These are phyloP conservation scores for Eucalyptus marginata DNA, from an alignment of 345 rosid genomes.

Conservation along the genomic window DNA sequence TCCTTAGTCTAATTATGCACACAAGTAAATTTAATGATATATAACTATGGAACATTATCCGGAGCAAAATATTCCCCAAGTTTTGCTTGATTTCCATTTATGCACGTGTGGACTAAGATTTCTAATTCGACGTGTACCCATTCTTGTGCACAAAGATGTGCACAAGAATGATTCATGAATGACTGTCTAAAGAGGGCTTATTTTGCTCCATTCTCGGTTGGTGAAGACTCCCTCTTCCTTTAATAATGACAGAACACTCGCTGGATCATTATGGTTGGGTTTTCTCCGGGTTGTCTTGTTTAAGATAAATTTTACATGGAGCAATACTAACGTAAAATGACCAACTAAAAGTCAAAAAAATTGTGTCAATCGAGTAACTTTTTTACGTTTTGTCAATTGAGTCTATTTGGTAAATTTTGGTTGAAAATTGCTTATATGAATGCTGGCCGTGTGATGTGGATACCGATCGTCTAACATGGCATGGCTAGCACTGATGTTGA, in stretches of 20 bases:
- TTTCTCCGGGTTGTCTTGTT: background rate
- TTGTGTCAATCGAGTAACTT: no score
- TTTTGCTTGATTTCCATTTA: background rate
- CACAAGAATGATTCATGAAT: background rate
- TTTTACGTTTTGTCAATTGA: no score
- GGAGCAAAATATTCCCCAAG: background rate
- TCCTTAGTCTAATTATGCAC: background rate
- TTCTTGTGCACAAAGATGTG: background rate
- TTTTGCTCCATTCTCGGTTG: background rate
- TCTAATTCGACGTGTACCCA: background rate
- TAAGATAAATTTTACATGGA: background rate
- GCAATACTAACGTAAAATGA: background rate
- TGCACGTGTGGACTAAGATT: background rate
- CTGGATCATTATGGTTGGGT: background rate
- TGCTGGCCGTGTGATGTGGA: rapidly evolving
- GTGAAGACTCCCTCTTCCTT: background rate
- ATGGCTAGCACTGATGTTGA: rapidly evolving
- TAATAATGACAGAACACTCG: background rate
- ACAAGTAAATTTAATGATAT: background rate
- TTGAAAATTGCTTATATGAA: rapidly evolving
- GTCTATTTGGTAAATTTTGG: no score
- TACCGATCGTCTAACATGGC: no score
- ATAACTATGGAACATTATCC: background rate
- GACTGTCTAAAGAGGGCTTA: background rate
- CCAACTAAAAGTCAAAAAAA: background rate